A percentile compares a stretch with the other conserved stretches of the same genome.
These are phyloP conservation scores for Hypoxylon sp. DNA, from an alignment of 2,329 filamentous ascomycete genomes.

Conservation along the genomic window DNA sequence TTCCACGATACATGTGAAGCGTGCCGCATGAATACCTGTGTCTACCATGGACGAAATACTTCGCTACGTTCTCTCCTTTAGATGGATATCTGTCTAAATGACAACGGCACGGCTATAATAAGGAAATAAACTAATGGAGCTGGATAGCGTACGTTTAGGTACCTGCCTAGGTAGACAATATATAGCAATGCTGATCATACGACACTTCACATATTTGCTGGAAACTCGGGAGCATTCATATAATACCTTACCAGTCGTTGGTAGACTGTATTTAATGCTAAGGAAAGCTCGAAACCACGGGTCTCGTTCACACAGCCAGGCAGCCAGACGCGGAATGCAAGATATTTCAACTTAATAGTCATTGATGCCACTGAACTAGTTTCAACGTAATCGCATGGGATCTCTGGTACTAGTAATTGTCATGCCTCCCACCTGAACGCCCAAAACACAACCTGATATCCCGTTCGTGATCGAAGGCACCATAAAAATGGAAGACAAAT, in stretches of 20 bases:
- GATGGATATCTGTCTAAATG: not conserved
- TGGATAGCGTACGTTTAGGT: not conserved
- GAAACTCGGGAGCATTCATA: not conserved
- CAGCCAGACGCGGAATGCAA: not conserved
- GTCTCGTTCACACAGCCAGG: not conserved
- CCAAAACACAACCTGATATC: constrained; percentile 25
- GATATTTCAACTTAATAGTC: constrained; percentile 6
- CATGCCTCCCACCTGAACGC: constrained; percentile 34
- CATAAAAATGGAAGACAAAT: constrained; percentile 22
- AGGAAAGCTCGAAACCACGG: not conserved
- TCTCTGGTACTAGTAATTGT: constrained; percentile 16
- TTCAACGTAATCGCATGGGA: not conserved
- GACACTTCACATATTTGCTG: not conserved
- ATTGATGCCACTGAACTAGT: constrained; percentile 28
- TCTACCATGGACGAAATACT: not conserved
- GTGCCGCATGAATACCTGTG: not conserved
- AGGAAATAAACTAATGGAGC: not conserved
- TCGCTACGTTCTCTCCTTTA: not conserved
- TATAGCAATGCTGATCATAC: not conserved
- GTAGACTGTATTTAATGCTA: no score
- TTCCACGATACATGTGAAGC: not conserved
- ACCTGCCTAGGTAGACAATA: not conserved
- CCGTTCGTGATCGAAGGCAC: constrained; percentile 24
- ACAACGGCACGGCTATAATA: not conserved
- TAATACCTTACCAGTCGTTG: no score